These are phyloP conservation scores for Thalassiosira mediterranea DNA, from an alignment of 352 stramenopile species.

Conservation along the genomic window DNA sequence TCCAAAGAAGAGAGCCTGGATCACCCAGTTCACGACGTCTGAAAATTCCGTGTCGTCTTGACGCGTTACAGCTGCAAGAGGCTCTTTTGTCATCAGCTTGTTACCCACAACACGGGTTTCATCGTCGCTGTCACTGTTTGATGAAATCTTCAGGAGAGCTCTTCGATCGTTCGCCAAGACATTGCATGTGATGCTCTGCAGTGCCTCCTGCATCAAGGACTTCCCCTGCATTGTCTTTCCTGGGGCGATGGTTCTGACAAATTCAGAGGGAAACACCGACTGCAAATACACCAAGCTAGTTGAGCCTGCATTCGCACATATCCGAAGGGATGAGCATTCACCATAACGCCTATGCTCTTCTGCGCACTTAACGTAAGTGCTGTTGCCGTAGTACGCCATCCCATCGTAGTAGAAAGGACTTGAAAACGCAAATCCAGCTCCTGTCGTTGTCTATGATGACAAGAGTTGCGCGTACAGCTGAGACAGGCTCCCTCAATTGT, in stretches of 20 bases:
- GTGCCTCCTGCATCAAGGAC: no score
- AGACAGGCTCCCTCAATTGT: no score
- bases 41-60: slow-evolving; percentile 34
- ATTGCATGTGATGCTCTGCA: slow-evolving; percentile 22
- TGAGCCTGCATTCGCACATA: neutral
- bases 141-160: no score
- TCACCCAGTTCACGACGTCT: slow-evolving; percentile 41
- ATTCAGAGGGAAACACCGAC: neutral
- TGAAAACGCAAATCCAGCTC: slow-evolving; percentile 9
- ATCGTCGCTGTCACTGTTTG: no score
- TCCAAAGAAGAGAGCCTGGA: slow-evolving; percentile 18
- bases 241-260: neutral
- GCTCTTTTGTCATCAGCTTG: slow-evolving; percentile 24
- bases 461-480: no score
- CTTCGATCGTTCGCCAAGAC: slow-evolving; percentile 4
- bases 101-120: slow-evolving; percentile 18
- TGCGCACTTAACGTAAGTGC: slow-evolving; percentile 2
- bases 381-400: slow-evolving; percentile 1
- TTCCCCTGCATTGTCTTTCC: no score
- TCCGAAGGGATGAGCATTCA: slow-evolving; percentile 1
- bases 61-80: slow-evolving; percentile 30
- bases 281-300: neutral
- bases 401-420: no score
- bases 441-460: neutral
- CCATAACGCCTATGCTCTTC: slow-evolving; percentile 6